Evolutionary conservation across 2,329 filamentous ascomycete genomes (phyloP), one percentile per base, ranked within the genome.

Genomic region (Penicillium sp.): DNA sequence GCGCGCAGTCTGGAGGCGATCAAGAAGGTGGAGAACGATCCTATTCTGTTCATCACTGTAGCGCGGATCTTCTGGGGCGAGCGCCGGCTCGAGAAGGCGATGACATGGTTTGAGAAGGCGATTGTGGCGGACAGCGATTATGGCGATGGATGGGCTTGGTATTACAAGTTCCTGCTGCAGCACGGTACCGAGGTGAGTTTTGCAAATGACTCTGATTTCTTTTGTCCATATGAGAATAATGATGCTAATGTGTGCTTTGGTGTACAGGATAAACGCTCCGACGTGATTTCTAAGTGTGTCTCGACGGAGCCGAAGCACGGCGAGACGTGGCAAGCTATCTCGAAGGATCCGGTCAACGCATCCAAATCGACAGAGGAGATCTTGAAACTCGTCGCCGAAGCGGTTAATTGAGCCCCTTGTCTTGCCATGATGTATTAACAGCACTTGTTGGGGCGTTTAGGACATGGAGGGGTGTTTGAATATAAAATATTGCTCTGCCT

Each of bases 71-170:
- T 99, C 79, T 99, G 95, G 95, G 88, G 86, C 10, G 95, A 99
- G 78, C 85, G 95, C 57, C 89, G 89, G 73, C 83, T 99, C 25
- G 95, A 98, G 67, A 96, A 97, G 76, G 94, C 95, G 2, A 90
- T 93, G 76, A 93, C 87, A 65, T 99, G 95, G 95, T 99, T 99
- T 75, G 92, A 97, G 78, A 96, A 96, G 78, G 95, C 95, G 0
- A 88, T 97, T 57, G 83, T 96, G 55, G 81, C 95, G 12, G 92
- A 99, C 71, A 87, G 89, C 38, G 93, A 98, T 74, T 80, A 87
- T 53, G 95, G 95, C 53, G 96, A 99, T 79, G 90, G 88, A 11
- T 99, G 96, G 96, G 94, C 92, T 20, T 99, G 94, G 94, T 99
- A 97, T 76, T 95, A 92, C 76, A 93, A 94, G 76, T 99, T 98